Evolutionary conservation across 192 early-diverging fungal species (phyloP).

Genomic region (Gonapodya prolifera): DNA sequence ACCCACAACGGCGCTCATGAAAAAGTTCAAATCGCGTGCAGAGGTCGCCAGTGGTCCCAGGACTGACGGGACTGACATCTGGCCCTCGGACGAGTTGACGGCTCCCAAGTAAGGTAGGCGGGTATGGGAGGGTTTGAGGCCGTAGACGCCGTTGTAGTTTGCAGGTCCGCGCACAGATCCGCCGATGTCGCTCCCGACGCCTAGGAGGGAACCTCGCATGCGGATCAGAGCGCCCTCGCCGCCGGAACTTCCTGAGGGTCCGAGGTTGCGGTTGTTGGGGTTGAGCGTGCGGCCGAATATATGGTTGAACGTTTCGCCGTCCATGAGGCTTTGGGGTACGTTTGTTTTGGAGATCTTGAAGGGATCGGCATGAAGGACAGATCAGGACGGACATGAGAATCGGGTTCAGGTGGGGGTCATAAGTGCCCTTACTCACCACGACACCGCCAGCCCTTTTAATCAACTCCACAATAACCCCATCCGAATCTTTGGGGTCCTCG

Average conservation of each 20-base stretch:
- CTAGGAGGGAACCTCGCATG: neutral
- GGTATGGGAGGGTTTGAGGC: neutral
- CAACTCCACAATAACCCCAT: neutral
- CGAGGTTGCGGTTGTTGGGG: neutral
- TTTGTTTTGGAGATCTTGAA: conserved; percentile 3
- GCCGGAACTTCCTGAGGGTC: neutral
- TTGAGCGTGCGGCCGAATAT: neutral
- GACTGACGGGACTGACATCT: neutral
- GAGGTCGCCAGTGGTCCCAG: neutral
- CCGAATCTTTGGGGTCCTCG: neutral
- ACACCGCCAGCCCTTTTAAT: neutral
- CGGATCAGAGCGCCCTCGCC: conserved; percentile 5
- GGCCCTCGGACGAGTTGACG: neutral
- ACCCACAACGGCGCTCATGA: neutral
- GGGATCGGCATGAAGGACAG: neutral
- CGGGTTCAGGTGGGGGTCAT: too few relatives aligned
- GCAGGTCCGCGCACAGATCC: neutral
- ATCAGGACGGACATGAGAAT: too few relatives aligned
- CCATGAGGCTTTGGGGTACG: neutral
- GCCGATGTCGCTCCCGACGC: conserved; percentile 8
- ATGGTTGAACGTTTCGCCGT: neutral
- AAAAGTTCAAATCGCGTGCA: neutral
- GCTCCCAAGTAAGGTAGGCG: neutral
- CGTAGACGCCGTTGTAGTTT: neutral
- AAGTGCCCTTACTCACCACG: too few relatives aligned